Conservation (phyloP, 352 stramenopile genomes). For the Phytophthora citricola region DNA sequence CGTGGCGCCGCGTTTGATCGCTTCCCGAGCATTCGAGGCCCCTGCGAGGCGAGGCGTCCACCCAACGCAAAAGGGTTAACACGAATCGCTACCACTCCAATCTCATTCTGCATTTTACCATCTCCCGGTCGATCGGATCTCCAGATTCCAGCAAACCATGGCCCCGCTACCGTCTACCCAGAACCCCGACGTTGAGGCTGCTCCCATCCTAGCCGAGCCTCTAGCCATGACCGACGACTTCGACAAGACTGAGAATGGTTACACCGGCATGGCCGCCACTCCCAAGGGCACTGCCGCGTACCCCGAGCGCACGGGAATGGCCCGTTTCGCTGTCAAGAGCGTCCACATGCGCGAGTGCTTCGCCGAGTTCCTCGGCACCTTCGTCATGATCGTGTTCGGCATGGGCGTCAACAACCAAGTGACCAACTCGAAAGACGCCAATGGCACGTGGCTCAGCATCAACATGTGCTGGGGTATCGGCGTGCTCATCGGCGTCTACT, state of each 20-base stretch:
- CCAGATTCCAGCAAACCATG: slow-evolving; percentile 6
- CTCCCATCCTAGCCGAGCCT: slow-evolving; percentile 8
- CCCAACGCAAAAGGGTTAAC: neutral
- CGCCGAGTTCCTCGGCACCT: too few relatives aligned
- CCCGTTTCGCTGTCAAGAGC: neutral
- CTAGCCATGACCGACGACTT: slow-evolving; percentile 13
- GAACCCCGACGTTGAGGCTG: slow-evolving; percentile 19
- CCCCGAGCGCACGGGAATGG: neutral
- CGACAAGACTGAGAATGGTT: neutral
- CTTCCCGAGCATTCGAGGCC: slow-evolving; percentile 25
- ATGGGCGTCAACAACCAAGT: too few relatives aligned
- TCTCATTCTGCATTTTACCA: slow-evolving; percentile 22
- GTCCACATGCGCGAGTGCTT: too few relatives aligned
- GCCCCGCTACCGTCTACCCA: slow-evolving; percentile 17
- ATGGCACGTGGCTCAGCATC: too few relatives aligned
- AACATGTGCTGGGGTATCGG: too few relatives aligned
- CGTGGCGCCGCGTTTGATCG: slow-evolving; percentile 17
- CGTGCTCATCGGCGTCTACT: too few relatives aligned
- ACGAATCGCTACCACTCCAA: neutral
- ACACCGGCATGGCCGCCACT: neutral
- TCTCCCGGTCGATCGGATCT: slow-evolving; percentile 5
- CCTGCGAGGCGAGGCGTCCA: slow-evolving; percentile 4
- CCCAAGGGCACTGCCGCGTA: neutral
- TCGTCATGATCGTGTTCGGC: too few relatives aligned
- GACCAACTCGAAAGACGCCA: too few relatives aligned